Evolutionary conservation across 179 eudicot species (phyloP).

Genomic region (Actinidia arguta): DNA sequence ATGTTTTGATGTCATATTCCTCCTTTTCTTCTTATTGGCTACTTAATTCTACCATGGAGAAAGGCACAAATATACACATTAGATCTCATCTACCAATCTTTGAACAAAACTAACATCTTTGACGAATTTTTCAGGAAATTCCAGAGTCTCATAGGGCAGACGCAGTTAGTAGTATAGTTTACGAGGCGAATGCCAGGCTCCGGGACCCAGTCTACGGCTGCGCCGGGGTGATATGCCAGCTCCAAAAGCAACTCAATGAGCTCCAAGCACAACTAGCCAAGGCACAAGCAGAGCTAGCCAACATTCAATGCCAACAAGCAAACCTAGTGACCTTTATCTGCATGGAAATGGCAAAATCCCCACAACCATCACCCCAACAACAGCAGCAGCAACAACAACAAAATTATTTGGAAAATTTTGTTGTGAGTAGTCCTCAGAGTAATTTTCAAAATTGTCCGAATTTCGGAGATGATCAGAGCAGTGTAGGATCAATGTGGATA

Average conservation of each 20-base stretch:
- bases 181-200: slow-evolving; percentile 60
- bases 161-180: slow-evolving; percentile 71
- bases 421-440: neutral
- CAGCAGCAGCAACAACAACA: slow-evolving; percentile 8
- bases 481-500: slow-evolving; percentile 4
- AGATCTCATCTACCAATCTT: no score
- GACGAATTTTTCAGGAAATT: slow-evolving; percentile 53
- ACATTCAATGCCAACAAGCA: slow-evolving; percentile 65
- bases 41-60: neutral
- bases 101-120: neutral
- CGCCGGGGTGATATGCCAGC: slow-evolving; percentile 57
- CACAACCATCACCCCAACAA: slow-evolving; percentile 11
- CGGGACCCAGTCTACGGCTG: slow-evolving; percentile 64
- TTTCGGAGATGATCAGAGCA: slow-evolving; percentile 14
- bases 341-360: slow-evolving; percentile 50
- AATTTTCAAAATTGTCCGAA: no score
- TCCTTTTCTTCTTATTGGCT: neutral
- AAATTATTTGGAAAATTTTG: neutral
- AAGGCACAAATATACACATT: neutral
- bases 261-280: slow-evolving; percentile 68
- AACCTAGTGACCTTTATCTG: slow-evolving; percentile 51
- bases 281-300: slow-evolving; percentile 60
- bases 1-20: neutral
- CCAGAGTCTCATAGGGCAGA: slow-evolving; percentile 58
- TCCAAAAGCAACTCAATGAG: slow-evolving; percentile 58